A percentile compares a stretch with the other conserved stretches of the same genome.
phyloP scores from a whole-genome alignment of 176 grass and related monocot genomes.

The Pharus latifolius region DNA sequence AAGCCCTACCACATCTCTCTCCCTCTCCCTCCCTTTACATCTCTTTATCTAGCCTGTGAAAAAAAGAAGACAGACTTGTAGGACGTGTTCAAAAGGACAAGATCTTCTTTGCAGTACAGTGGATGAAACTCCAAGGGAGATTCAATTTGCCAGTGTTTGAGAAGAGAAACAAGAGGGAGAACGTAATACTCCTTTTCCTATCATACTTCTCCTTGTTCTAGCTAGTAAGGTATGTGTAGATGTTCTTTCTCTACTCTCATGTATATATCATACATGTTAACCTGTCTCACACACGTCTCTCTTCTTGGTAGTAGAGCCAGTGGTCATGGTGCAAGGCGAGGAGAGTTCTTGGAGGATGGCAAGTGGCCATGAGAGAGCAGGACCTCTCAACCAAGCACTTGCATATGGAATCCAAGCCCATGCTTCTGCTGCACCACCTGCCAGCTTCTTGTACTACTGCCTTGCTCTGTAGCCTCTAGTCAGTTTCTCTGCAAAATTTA shows the following conservation, averaged over 20 bases:
- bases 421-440: conserved; percentile 19
- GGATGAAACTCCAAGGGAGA: conserved; percentile 55
- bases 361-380: conserved; percentile 25
- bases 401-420: conserved; percentile 42
- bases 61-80: conserved; percentile 25
- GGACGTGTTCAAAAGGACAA: conserved; percentile 66
- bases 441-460: conserved; percentile 47
- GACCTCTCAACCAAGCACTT: conserved; percentile 30
- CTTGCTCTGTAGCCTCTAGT: neutral
- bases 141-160: conserved; percentile 36
- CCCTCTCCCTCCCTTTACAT: neutral
- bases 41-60: conserved; percentile 9
- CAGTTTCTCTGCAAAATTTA: neutral
- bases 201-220: neutral
- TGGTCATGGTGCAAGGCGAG: conserved; percentile 49
- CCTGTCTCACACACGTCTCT: neutral
- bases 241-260: neutral
- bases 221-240: conserved; percentile 33
- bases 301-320: conserved; percentile 10
- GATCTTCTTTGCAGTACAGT: conserved; percentile 73
- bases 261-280: neutral
- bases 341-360: conserved; percentile 67
- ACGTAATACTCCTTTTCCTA: neutral
- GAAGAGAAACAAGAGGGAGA: conserved; percentile 20
- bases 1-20: conserved; percentile 29